Conservation (phyloP, 1,284 basidiomycete species). For the Kalmanozyma brasiliensis region DNA sequence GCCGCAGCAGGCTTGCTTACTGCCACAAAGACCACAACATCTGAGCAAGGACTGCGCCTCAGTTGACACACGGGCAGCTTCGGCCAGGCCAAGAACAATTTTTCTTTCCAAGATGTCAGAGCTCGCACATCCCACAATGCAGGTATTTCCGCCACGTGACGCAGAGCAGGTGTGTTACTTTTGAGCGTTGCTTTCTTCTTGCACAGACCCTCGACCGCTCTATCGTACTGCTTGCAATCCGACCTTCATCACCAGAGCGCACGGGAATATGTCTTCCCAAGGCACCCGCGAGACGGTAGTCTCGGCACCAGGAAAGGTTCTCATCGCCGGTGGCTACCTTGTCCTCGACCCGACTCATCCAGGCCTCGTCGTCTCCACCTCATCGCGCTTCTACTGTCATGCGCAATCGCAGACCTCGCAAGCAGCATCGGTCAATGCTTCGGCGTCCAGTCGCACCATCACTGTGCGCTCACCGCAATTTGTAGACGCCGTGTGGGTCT, state of each 20-base stretch:
- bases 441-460: conserved; percentile 68
- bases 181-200: conserved; percentile 11
- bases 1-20: no score
- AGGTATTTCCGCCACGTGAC: conserved; percentile 16
- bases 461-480: conserved; percentile 92
- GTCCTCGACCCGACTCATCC: conserved; percentile 66
- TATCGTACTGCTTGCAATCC: not conserved
- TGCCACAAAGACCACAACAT: no score
- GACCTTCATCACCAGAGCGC: not conserved
- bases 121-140: not conserved
- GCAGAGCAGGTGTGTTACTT: conserved; percentile 27
- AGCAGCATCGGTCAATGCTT: not conserved
- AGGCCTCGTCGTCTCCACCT: conserved; percentile 75
- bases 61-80: no score
- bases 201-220: not conserved
- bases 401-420: conserved; percentile 47
- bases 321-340: conserved; percentile 72
- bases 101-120: conserved; percentile 8
- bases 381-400: conserved; percentile 88
- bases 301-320: conserved; percentile 93
- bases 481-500: conserved; percentile 80
- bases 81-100: no score
- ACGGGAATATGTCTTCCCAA: conserved; percentile 11
- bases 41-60: no score
- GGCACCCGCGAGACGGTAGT: conserved; percentile 70